A percentile compares a stretch with the other conserved stretches of the same genome.
phyloP scores from a whole-genome alignment of 768 basidiomycete species.

The Amanita muscaria region DNA sequence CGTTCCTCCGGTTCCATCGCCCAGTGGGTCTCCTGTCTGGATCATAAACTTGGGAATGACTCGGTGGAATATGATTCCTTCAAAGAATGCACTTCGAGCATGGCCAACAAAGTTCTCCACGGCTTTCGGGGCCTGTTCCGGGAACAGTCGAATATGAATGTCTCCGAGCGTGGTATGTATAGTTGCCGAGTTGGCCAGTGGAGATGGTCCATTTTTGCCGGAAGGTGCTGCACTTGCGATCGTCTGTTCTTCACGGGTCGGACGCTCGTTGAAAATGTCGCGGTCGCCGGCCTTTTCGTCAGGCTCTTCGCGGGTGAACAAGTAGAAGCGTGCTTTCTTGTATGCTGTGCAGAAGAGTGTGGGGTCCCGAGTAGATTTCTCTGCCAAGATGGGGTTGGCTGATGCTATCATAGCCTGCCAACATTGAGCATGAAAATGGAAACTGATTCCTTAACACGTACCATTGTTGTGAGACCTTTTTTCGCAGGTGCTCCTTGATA shows the following conservation, averaged over 20 bases:
- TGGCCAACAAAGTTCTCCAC: slow-evolving; percentile 98
- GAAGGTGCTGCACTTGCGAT: slow-evolving; percentile 57
- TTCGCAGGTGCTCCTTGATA: slow-evolving; percentile 95
- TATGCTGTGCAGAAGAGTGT: slow-evolving; percentile 90
- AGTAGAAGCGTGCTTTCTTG: slow-evolving; percentile 88
- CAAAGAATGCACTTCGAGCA: slow-evolving; percentile 82
- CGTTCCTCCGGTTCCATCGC: slow-evolving; percentile 86
- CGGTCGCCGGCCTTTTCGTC: slow-evolving; percentile 75
- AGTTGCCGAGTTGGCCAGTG: slow-evolving; percentile 69
- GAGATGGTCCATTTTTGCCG: slow-evolving; percentile 50
- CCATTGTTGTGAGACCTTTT: slow-evolving; percentile 71
- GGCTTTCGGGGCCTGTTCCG: slow-evolving; percentile 85
- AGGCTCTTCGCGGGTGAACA: slow-evolving; percentile 87
- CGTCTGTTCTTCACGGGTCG: slow-evolving; percentile 91
- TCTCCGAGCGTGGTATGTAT: slow-evolving; percentile 96
- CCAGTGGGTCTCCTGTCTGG: slow-evolving; percentile 92
- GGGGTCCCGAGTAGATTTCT: slow-evolving; percentile 78
- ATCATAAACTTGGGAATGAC: slow-evolving; percentile 99
- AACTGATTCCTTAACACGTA: slow-evolving; percentile 24
- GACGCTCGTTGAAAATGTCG: slow-evolving; percentile 97
- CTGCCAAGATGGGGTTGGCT: slow-evolving; percentile 87
- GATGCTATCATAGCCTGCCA: slow-evolving; percentile 88
- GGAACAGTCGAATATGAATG: slow-evolving; percentile 84
- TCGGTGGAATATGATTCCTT: slow-evolving; percentile 91
- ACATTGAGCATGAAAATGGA: slow-evolving; percentile 8